A percentile compares a stretch with the other conserved stretches of the same genome.
Conservation (phyloP, 805 yeast species). For the Saccharomycopsis sp. region DNA sequence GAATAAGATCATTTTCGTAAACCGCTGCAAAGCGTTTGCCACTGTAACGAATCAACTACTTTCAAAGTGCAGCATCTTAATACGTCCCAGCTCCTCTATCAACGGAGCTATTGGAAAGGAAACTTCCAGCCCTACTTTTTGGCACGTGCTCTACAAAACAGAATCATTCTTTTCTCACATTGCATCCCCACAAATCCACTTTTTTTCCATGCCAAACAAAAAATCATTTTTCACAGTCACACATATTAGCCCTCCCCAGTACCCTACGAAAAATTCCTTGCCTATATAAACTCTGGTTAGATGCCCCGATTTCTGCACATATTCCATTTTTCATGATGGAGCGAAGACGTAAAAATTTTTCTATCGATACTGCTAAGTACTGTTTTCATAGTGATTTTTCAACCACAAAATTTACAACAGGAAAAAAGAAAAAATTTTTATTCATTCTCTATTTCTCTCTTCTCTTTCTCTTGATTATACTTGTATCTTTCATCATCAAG, state of each 20-base stretch:
- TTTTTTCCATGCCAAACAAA: too few species aligned
- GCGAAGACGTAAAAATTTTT: neutral
- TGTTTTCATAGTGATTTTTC: neutral
- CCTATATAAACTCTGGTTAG: neutral
- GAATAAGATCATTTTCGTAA: too few species aligned
- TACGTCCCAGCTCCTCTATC: too few species aligned
- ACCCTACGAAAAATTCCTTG: neutral
- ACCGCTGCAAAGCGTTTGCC: too few species aligned
- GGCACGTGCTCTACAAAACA: too few species aligned
- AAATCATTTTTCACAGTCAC: neutral
- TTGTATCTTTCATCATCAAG: neutral
- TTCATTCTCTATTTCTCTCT: neutral
- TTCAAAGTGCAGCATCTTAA: too few species aligned
- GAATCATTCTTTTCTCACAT: too few species aligned
- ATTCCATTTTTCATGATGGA: neutral
- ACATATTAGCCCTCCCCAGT: neutral
- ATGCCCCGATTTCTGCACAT: neutral
- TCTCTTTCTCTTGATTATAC: neutral
- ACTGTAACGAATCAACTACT: too few species aligned
- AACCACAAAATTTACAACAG: neutral
- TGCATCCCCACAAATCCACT: too few species aligned
- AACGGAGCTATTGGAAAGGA: too few species aligned
- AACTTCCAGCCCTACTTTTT: too few species aligned
- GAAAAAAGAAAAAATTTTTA: conserved; percentile 2
- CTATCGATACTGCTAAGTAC: neutral